Evolutionary conservation across 2,329 filamentous ascomycete genomes (phyloP).

Genomic region (Aureobasidium sp.): DNA sequence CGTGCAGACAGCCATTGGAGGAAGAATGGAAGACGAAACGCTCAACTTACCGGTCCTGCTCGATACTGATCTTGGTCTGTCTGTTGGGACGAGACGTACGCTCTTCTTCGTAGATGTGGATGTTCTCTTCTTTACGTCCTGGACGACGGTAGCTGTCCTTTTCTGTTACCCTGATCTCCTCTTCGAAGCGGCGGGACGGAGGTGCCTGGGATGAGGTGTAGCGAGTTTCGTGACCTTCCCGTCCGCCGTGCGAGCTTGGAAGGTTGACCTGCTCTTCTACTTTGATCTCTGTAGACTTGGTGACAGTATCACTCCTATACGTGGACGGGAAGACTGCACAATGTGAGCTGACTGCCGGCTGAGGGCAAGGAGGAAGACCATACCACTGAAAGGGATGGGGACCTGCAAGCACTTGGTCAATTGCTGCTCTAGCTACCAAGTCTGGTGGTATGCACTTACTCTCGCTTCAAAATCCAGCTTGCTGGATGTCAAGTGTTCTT

Average conservation of each 20-base stretch:
- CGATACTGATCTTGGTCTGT: constrained; percentile 35
- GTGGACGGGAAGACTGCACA: constrained; percentile 83
- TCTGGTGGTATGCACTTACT: constrained; percentile 11
- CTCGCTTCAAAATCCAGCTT: constrained; percentile 21
- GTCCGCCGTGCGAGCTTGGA: constrained; percentile 78
- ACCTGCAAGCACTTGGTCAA: constrained; percentile 14
- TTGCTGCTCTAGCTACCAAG: neutral
- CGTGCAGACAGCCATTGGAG: neutral
- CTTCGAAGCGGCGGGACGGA: constrained; percentile 65
- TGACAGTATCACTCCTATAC: constrained; percentile 72
- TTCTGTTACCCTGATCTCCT: constrained; percentile 80
- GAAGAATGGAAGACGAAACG: neutral
- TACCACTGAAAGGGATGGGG: constrained; percentile 20
- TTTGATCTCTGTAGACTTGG: constrained; percentile 62
- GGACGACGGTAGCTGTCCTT: constrained; percentile 70
- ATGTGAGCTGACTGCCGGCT: neutral
- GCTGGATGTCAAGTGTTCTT: constrained; percentile 18
- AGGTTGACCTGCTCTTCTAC: constrained; percentile 85
- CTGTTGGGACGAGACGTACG: constrained; percentile 29
- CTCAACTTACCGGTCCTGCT: constrained; percentile 44
- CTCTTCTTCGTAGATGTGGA: constrained; percentile 31
- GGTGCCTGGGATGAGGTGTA: constrained; percentile 50
- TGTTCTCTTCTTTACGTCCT: constrained; percentile 41
- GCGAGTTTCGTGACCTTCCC: constrained; percentile 90
- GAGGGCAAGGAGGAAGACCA: neutral